A percentile compares a stretch with the other conserved stretches of the same genome.
These are phyloP conservation scores for Saccharomycopsis sp. DNA, from an alignment of 805 yeast species.

Conservation along the genomic window DNA sequence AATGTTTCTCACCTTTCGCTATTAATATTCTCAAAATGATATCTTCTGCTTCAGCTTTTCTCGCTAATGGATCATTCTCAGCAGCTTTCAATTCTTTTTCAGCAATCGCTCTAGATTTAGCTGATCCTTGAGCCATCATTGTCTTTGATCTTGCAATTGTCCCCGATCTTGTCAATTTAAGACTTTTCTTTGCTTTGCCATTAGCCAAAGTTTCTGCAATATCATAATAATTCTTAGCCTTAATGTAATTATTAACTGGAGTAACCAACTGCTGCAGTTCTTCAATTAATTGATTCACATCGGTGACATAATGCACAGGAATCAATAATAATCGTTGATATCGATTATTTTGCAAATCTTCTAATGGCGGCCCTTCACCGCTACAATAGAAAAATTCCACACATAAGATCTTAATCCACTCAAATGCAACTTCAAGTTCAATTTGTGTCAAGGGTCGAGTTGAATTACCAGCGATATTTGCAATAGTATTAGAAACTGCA, in stretches of 20 bases:
- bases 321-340: constrained; percentile 60
- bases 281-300: constrained; percentile 37
- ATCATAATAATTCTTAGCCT: constrained; percentile 42
- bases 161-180: constrained; percentile 33
- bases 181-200: constrained; percentile 12
- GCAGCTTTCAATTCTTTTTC: constrained; percentile 41
- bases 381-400: constrained; percentile 70
- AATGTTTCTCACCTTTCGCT: constrained; percentile 51
- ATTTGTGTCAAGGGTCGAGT: constrained; percentile 42
- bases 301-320: constrained; percentile 58
- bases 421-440: constrained; percentile 62
- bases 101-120: constrained; percentile 42
- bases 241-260: constrained; percentile 41
- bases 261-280: constrained; percentile 59
- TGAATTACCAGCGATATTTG: constrained; percentile 27
- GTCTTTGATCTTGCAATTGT: constrained; percentile 59
- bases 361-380: constrained; percentile 74
- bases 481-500: constrained; percentile 38
- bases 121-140: constrained; percentile 64
- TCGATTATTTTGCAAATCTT: constrained; percentile 50
- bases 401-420: constrained; percentile 63
- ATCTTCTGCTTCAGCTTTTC: constrained; percentile 46
- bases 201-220: constrained; percentile 11
- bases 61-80: constrained; percentile 35
- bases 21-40: constrained; percentile 65